Conservation (phyloP, 2,329 filamentous ascomycete genomes). For the Pyrenochaeta sp. region DNA sequence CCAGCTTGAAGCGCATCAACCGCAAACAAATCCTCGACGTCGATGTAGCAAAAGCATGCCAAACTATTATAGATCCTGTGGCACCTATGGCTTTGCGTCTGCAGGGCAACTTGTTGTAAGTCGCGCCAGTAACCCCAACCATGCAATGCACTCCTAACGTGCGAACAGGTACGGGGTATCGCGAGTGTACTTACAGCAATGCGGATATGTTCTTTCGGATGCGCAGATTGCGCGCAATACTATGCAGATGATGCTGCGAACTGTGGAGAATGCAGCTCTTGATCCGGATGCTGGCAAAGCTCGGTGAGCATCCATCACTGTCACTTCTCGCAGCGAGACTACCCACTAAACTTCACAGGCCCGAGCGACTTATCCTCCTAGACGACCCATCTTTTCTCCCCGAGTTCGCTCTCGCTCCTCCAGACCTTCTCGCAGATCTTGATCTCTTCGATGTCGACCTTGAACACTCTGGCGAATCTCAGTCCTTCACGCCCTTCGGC, state of each 20-base stretch:
- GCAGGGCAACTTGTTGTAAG: slow-evolving; percentile 84
- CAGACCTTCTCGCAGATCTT: slow-evolving; percentile 62
- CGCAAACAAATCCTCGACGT: slow-evolving; percentile 89
- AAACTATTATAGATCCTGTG: slow-evolving; percentile 84
- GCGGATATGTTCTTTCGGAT: slow-evolving; percentile 83
- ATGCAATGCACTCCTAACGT: slow-evolving; percentile 17
- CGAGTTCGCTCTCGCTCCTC: slow-evolving; percentile 67
- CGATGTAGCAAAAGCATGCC: slow-evolving; percentile 84
- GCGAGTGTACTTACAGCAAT: slow-evolving; percentile 87
- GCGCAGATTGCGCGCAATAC: slow-evolving; percentile 76
- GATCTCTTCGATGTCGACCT: slow-evolving; percentile 49
- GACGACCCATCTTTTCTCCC: slow-evolving; percentile 86
- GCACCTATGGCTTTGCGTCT: slow-evolving; percentile 89
- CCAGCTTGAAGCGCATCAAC: slow-evolving; percentile 75
- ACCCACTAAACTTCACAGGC: slow-evolving; percentile 59
- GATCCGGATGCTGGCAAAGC: slow-evolving; percentile 76
- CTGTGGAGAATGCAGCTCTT: slow-evolving; percentile 66
- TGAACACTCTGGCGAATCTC: slow-evolving; percentile 45
- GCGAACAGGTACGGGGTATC: slow-evolving; percentile 70
- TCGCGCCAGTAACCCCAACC: neutral
- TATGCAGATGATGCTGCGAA: slow-evolving; percentile 73
- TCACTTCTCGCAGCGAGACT: neutral
- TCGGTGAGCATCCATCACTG: slow-evolving; percentile 64
- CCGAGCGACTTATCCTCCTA: slow-evolving; percentile 76
- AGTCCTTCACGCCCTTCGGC: slow-evolving; percentile 48